Evolutionary conservation across 2,329 filamentous ascomycete genomes (phyloP).

Genomic region (Colletotrichum salicis): DNA sequence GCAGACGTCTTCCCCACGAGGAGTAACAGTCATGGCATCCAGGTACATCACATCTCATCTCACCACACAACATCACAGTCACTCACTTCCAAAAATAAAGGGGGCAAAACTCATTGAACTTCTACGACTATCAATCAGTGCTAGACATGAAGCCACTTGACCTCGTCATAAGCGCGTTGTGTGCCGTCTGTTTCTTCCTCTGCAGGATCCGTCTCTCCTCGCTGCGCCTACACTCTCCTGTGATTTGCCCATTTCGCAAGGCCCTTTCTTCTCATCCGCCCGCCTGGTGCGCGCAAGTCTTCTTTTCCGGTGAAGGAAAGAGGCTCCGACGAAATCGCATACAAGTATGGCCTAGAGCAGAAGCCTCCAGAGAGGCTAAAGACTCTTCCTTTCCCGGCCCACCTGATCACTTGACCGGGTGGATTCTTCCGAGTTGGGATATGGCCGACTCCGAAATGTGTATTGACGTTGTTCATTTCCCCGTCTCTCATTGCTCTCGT

Average conservation of each 20-base stretch:
- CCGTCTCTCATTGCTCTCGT: slow-evolving; percentile 35
- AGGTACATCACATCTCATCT: background rate
- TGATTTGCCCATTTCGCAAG: slow-evolving; percentile 15
- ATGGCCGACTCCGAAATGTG: slow-evolving; percentile 32
- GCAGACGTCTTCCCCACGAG: too few relatives aligned
- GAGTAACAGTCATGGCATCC: too few relatives aligned
- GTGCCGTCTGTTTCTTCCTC: slow-evolving; percentile 22
- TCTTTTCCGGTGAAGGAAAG: slow-evolving; percentile 14
- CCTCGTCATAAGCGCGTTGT: slow-evolving; percentile 5
- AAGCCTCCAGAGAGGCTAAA: background rate
- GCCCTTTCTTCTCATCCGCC: slow-evolving; percentile 14
- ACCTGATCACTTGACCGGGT: slow-evolving; percentile 28
- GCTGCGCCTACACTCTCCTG: slow-evolving; percentile 35
- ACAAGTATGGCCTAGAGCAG: slow-evolving; percentile 26
- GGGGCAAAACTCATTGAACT: slow-evolving; percentile 35
- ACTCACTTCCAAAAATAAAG: slow-evolving; percentile 2
- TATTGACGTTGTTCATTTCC: slow-evolving; percentile 30
- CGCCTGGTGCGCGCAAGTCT: background rate
- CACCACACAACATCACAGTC: background rate
- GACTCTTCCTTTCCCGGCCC: slow-evolving; percentile 16
- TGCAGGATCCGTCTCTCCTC: slow-evolving; percentile 14
- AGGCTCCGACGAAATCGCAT: slow-evolving; percentile 22
- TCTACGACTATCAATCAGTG: slow-evolving; percentile 22
- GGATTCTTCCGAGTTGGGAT: slow-evolving; percentile 18
- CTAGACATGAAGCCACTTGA: slow-evolving; percentile 30